These are phyloP conservation scores for Malassezia restricta DNA, from an alignment of 1,284 basidiomycete species.

Conservation along the genomic window DNA sequence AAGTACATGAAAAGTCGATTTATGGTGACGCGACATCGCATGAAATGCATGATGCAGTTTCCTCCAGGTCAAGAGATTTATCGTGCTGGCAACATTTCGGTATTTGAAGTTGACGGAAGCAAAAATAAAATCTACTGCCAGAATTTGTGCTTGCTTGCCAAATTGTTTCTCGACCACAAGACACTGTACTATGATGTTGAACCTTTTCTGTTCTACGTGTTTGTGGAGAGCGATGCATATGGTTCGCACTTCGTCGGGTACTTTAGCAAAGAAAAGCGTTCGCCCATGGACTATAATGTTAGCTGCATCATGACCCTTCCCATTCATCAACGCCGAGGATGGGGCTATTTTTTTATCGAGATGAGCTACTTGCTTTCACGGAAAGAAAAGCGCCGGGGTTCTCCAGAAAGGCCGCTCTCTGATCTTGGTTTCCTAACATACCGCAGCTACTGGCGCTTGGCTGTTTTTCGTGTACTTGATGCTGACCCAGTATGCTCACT, in stretches of 20 bases:
- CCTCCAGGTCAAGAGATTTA: conserved; percentile 99
- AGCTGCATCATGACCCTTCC: conserved; percentile 99
- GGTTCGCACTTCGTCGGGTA: conserved; percentile 95
- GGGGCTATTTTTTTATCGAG: conserved; percentile 88
- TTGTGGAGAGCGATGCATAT: conserved; percentile 75
- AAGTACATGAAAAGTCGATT: conserved; percentile 97
- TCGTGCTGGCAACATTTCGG: conserved; percentile 70
- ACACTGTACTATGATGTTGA: conserved; percentile 99
- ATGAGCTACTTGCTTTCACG: conserved; percentile 77
- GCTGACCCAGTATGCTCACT: conserved; percentile 57
- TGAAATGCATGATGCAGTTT: conserved; percentile 82
- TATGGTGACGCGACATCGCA: conserved; percentile 69
- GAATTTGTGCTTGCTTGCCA: conserved; percentile 93
- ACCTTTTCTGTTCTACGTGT: conserved; percentile 96
- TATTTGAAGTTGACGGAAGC: conserved; percentile 95
- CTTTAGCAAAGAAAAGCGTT: conserved; percentile 97
- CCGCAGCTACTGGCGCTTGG: conserved; percentile 84
- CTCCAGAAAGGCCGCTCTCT: conserved; percentile 91
- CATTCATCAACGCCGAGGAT: conserved; percentile 76
- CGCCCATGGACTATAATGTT: conserved; percentile 78
- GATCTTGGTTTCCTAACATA: conserved; percentile 89
- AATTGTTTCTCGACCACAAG: conserved; percentile 99
- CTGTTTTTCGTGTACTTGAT: conserved; percentile 70
- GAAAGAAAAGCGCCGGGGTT: conserved; percentile 90
- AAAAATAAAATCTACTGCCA: conserved; percentile 99